Evolutionary conservation across 257 asterid species (phyloP).

Genomic region (Linaria vulgaris): DNA sequence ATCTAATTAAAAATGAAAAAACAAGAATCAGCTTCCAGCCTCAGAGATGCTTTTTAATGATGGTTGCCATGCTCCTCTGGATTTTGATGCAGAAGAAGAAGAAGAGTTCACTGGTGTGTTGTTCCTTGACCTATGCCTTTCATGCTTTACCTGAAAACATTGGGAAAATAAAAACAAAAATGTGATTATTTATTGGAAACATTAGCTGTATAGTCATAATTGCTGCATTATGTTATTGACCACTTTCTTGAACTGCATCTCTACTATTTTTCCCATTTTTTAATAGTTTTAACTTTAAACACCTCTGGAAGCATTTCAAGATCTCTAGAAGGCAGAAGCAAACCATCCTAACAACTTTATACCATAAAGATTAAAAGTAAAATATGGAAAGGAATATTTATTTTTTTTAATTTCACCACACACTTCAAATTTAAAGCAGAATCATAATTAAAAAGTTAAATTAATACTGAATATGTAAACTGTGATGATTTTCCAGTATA

Average conservation of each 20-base stretch:
- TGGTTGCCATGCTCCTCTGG: slow-evolving; percentile 74
- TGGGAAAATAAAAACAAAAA: slow-evolving; percentile 4
- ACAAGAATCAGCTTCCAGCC: slow-evolving; percentile 48
- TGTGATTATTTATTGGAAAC: slow-evolving; percentile 21
- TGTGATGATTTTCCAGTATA: too few relatives aligned
- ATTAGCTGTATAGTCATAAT: slow-evolving; percentile 26
- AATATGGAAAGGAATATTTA: too few relatives aligned
- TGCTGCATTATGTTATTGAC: slow-evolving; percentile 19
- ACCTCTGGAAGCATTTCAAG: slow-evolving; percentile 8
- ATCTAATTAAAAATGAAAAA: slow-evolving; percentile 3
- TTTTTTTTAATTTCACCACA: too few relatives aligned
- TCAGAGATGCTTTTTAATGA: slow-evolving; percentile 83
- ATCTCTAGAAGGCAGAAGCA: slow-evolving; percentile 17
- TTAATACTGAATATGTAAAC: too few relatives aligned
- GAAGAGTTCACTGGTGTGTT: slow-evolving; percentile 40
- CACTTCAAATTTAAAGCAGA: too few relatives aligned
- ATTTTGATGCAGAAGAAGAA: slow-evolving; percentile 40
- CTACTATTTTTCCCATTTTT: slow-evolving; percentile 25
- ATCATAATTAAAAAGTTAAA: too few relatives aligned
- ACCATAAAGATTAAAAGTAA: background rate
- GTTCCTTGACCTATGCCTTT: slow-evolving; percentile 51
- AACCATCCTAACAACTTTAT: slow-evolving; percentile 3
- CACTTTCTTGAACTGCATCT: slow-evolving; percentile 37
- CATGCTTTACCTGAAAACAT: slow-evolving; percentile 57
- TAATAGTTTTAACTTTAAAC: slow-evolving; percentile 25